Conservation (phyloP, 2,329 filamentous ascomycete genomes). For the Seiridium cupressi region DNA sequence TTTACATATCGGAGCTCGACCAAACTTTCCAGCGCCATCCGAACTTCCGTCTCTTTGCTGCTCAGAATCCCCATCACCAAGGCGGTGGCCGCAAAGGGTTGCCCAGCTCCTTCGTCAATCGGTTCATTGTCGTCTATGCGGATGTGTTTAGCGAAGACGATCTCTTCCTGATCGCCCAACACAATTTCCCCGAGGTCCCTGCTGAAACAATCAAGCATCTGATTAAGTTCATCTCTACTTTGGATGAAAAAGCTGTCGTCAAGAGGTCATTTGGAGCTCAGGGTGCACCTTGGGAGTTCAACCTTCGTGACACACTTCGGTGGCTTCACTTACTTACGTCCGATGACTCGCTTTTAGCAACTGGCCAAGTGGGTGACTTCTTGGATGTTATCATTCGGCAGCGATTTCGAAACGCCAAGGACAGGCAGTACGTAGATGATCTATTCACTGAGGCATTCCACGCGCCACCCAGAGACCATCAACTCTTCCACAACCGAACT, state of each 20-base stretch:
- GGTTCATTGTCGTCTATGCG: slow-evolving; percentile 96
- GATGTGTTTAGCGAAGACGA: slow-evolving; percentile 84
- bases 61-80: slow-evolving; percentile 96
- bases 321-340: slow-evolving; percentile 76
- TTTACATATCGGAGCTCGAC: slow-evolving; percentile 92
- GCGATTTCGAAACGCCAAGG: slow-evolving; percentile 73
- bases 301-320: slow-evolving; percentile 82
- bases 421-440: slow-evolving; percentile 62
- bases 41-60: slow-evolving; percentile 91
- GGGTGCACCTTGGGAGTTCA: slow-evolving; percentile 92
- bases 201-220: slow-evolving; percentile 60
- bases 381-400: slow-evolving; percentile 81
- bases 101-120: slow-evolving; percentile 94
- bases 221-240: slow-evolving; percentile 76
- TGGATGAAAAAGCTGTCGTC: slow-evolving; percentile 70
- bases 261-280: slow-evolving; percentile 58
- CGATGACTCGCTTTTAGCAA: slow-evolving; percentile 57
- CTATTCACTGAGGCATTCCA: slow-evolving; percentile 68
- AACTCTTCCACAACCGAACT: slow-evolving; percentile 71
- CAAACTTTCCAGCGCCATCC: slow-evolving; percentile 89
- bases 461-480: slow-evolving; percentile 49
- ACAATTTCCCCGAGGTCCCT: slow-evolving; percentile 68
- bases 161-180: slow-evolving; percentile 75
- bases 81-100: slow-evolving; percentile 93
- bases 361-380: slow-evolving; percentile 67